Evolutionary conservation across 2,329 filamentous ascomycete genomes (phyloP).

Genomic region (Camillea tinctor): DNA sequence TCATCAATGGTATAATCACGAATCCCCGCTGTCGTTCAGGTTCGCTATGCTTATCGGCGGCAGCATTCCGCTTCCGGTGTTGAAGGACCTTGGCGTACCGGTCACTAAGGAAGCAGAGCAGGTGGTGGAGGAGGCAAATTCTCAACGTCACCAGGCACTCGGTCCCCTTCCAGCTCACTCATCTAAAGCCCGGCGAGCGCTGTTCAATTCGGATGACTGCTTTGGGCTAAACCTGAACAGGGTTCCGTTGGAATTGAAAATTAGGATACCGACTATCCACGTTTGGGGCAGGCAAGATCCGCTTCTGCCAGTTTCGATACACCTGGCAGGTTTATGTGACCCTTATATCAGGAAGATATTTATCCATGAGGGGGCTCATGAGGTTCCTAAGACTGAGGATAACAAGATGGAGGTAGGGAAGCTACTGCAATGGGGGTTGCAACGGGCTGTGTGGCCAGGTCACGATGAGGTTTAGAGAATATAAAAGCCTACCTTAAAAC

Average conservation of each 20-base stretch:
- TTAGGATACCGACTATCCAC: conserved; percentile 31
- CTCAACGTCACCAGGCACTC: conserved; percentile 12
- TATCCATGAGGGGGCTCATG: conserved; percentile 17
- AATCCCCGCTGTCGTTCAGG: conserved; percentile 34
- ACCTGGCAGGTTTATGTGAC: conserved; percentile 32
- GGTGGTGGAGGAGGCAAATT: conserved; percentile 24
- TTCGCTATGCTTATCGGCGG: conserved; percentile 42
- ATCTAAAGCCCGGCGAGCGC: conserved; percentile 18
- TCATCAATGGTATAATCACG: conserved; percentile 34
- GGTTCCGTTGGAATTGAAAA: conserved; percentile 29
- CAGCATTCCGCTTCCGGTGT: conserved; percentile 29
- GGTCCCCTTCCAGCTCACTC: conserved; percentile 19
- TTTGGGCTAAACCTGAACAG: conserved; percentile 32
- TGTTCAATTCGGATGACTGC: conserved; percentile 32
- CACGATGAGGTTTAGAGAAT: conserved; percentile 12
- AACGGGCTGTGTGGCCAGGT: conserved; percentile 28
- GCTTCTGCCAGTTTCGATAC: conserved; percentile 23
- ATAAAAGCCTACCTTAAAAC: neutral
- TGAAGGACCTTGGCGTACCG: conserved; percentile 34
- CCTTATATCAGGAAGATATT: conserved; percentile 30
- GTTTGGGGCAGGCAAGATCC: conserved; percentile 28
- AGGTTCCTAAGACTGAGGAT: conserved; percentile 18
- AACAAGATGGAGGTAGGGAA: conserved; percentile 16
- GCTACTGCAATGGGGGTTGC: conserved; percentile 25
- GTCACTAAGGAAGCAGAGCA: conserved; percentile 32